Conservation (phyloP, 768 basidiomycete genomes). For the Cystobasidium ongulense region DNA sequence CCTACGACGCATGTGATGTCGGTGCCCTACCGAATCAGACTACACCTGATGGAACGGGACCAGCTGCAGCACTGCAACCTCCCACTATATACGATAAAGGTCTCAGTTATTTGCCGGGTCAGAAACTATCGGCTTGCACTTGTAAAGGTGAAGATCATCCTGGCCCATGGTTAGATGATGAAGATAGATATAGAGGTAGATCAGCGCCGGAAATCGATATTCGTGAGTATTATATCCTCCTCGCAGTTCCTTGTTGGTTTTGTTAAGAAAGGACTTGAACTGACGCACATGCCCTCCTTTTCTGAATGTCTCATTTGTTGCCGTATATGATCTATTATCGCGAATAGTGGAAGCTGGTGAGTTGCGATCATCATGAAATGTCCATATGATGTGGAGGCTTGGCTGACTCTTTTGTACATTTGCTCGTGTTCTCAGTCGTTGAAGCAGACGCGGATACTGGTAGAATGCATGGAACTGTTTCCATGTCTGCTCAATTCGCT, state of each 20-base stretch:
- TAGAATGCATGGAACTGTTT: conserved; percentile 56
- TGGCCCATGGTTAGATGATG: conserved; percentile 34
- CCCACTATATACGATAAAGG: conserved; percentile 37
- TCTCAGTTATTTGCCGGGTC: conserved; percentile 78
- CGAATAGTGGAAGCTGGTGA: conserved; percentile 9
- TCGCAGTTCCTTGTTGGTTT: conserved; percentile 18
- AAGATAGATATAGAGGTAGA: conserved; percentile 36
- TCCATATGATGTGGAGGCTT: too few relatives aligned
- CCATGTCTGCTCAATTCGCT: conserved; percentile 70
- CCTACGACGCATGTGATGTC: conserved; percentile 72
- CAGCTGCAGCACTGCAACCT: conserved; percentile 50
- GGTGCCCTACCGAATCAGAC: conserved; percentile 83
- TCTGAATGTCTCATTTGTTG: neutral
- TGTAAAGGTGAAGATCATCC: conserved; percentile 61
- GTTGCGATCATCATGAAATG: neutral
- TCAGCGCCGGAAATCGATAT: conserved; percentile 39
- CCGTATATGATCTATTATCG: neutral
- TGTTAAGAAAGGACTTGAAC: neutral
- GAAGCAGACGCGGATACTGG: neutral
- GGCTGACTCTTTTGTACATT: neutral
- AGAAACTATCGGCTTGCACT: conserved; percentile 78
- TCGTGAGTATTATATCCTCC: conserved; percentile 28
- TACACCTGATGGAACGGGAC: conserved; percentile 51
- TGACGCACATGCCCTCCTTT: neutral
- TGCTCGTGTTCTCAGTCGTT: conserved; percentile 41